Conservation (phyloP, 2,329 filamentous ascomycete genomes). For the Aspergillus fumigatus region DNA sequence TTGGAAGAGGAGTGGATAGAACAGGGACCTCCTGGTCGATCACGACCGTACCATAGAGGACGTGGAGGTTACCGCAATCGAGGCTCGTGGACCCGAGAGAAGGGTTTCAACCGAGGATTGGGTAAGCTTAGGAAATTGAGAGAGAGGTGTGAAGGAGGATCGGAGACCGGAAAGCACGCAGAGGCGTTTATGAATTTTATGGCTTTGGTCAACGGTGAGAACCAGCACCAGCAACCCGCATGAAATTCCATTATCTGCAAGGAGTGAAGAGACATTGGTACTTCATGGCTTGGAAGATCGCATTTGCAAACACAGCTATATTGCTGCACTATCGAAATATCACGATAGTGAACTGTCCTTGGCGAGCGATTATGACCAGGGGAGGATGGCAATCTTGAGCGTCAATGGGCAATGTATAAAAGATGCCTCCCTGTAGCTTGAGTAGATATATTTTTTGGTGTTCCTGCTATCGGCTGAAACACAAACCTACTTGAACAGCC, state of each 20-base stretch:
- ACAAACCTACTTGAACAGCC: not conserved
- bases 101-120: slow-evolving; percentile 40
- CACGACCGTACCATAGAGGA: slow-evolving; percentile 23
- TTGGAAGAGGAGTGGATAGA: slow-evolving; percentile 40
- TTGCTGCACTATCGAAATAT: not conserved
- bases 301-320: not conserved
- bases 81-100: slow-evolving; percentile 39
- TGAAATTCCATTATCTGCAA: not conserved
- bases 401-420: not conserved
- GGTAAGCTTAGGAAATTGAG: slow-evolving; percentile 36
- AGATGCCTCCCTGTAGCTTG: not conserved
- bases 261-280: not conserved
- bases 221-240: not conserved
- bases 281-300: not conserved
- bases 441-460: not conserved
- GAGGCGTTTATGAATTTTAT: slow-evolving; percentile 38
- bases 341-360: not conserved
- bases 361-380: not conserved
- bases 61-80: slow-evolving; percentile 24
- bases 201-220: slow-evolving; percentile 25
- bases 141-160: slow-evolving; percentile 33
- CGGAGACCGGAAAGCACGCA: slow-evolving; percentile 26
- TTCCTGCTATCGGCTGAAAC: not conserved
- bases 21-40: slow-evolving; percentile 18
- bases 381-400: not conserved